phyloP scores from a whole-genome alignment of 768 basidiomycete species.

The Mrakia hoshinonis region DNA sequence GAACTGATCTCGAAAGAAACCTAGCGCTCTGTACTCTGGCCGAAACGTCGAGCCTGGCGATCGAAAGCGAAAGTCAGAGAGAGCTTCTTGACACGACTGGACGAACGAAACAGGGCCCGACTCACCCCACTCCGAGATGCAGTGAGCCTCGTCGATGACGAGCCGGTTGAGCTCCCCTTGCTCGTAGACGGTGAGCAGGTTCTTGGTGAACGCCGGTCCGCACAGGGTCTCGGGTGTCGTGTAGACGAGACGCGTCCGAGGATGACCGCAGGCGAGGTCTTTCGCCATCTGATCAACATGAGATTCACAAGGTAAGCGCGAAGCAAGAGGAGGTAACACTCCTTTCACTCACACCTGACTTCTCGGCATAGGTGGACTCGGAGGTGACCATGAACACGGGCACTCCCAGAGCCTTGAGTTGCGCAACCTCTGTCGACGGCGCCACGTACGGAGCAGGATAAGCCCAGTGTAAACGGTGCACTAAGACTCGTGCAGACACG shows the following conservation, averaged over 20 bases:
- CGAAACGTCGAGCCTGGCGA: conserved; percentile 25
- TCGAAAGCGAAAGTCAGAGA: not conserved
- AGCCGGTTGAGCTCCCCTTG: conserved; percentile 58
- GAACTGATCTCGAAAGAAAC: conserved; percentile 59
- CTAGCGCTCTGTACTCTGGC: conserved; percentile 54
- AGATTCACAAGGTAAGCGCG: no score
- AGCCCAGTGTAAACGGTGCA: no score
- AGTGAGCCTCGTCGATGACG: conserved; percentile 58
- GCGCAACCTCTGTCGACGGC: conserved; percentile 26
- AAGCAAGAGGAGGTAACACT: not conserved
- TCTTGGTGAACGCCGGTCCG: conserved; percentile 48
- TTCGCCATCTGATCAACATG: conserved; percentile 49
- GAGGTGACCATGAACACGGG: conserved; percentile 58
- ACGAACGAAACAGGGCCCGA: not conserved
- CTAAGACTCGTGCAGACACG: conserved; percentile 32
- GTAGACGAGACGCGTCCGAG: conserved; percentile 58
- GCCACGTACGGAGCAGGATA: not conserved
- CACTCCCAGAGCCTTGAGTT: conserved; percentile 45
- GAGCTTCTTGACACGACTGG: not conserved
- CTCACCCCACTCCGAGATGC: conserved; percentile 36
- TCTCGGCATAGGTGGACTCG: conserved; percentile 53
- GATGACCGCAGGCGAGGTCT: conserved; percentile 56
- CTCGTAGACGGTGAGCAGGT: conserved; percentile 50
- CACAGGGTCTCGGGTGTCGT: conserved; percentile 69
- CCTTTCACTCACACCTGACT: conserved; percentile 47